Conservation (phyloP, 2,329 filamentous ascomycete species). For the Botrytis aclada region DNA sequence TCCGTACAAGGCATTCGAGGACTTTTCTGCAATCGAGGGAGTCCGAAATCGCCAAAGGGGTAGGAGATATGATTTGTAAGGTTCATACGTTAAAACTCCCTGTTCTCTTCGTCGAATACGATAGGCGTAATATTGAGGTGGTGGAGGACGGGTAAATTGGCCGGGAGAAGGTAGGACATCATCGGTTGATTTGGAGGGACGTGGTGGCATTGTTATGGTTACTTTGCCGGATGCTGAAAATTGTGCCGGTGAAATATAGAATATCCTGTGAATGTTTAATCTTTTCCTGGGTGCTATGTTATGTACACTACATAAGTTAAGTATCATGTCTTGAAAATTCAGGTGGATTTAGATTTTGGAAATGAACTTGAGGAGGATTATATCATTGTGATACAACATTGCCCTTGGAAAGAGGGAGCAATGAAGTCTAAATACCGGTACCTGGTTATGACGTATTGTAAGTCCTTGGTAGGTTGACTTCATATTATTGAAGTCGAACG, state of each 20-base stretch:
- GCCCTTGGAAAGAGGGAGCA: too few species aligned
- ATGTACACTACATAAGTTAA: background rate
- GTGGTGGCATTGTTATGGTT: background rate
- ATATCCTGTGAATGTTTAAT: background rate
- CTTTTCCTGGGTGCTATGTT: background rate
- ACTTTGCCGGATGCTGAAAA: background rate
- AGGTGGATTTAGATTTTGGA: background rate
- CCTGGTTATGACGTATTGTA: background rate
- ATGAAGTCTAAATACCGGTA: too few species aligned
- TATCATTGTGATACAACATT: background rate
- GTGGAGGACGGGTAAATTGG: background rate
- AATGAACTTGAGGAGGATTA: background rate
- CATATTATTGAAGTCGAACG: background rate
- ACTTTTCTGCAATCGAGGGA: slow-evolving; percentile 48
- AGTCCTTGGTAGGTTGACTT: background rate
- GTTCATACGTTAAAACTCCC: slow-evolving; percentile 60
- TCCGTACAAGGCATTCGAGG: slow-evolving; percentile 47
- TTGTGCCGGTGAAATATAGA: background rate
- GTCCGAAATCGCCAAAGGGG: slow-evolving; percentile 60
- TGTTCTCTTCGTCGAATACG: slow-evolving; percentile 57
- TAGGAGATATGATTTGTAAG: slow-evolving; percentile 58
- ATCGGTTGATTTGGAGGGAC: background rate
- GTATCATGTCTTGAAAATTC: background rate
- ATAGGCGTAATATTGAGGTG: slow-evolving; percentile 7
- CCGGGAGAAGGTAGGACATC: background rate